Evolutionary conservation across 352 stramenopile species (phyloP).

Genomic region (Phytophthora pini): DNA sequence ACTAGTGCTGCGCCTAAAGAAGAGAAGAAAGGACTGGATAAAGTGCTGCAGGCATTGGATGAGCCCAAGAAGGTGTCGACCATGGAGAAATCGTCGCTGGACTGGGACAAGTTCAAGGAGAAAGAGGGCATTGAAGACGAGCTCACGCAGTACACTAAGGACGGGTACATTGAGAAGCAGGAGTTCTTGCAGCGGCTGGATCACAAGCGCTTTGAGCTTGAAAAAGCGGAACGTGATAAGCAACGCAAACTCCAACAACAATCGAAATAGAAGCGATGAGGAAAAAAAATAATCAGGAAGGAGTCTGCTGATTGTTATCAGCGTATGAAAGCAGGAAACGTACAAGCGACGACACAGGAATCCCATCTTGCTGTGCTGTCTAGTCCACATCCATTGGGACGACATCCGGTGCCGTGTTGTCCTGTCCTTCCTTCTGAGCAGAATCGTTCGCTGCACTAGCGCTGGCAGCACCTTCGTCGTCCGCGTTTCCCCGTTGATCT

Average conservation of each 20-base stretch:
- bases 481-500: slow-evolving; percentile 68
- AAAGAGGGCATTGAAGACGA: slow-evolving; percentile 93
- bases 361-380: slow-evolving; percentile 11
- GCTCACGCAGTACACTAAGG: slow-evolving; percentile 92
- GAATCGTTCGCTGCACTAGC: slow-evolving; percentile 31
- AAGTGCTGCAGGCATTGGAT: slow-evolving; percentile 87
- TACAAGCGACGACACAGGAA: slow-evolving; percentile 3
- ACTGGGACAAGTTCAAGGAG: slow-evolving; percentile 97
- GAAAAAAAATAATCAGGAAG: slow-evolving; percentile 1
- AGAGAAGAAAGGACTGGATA: slow-evolving; percentile 67
- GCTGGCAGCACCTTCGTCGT: slow-evolving; percentile 41
- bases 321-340: slow-evolving; percentile 16
- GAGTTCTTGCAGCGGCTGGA: slow-evolving; percentile 94
- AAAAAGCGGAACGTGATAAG: slow-evolving; percentile 87
- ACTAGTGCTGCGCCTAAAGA: slow-evolving; percentile 14
- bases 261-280: slow-evolving; percentile 25
- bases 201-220: slow-evolving; percentile 89
- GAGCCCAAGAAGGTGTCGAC: slow-evolving; percentile 93
- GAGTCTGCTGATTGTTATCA: slow-evolving; percentile 17
- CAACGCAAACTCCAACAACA: slow-evolving; percentile 61
- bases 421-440: slow-evolving; percentile 37
- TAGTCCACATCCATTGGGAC: slow-evolving; percentile 84
- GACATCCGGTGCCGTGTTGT: slow-evolving; percentile 68
- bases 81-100: slow-evolving; percentile 94
- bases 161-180: slow-evolving; percentile 95